Evolutionary conservation across 2,329 filamentous ascomycete genomes (phyloP), one percentile per base, ranked within the genome.

Genomic region (Penicillium sp.): DNA sequence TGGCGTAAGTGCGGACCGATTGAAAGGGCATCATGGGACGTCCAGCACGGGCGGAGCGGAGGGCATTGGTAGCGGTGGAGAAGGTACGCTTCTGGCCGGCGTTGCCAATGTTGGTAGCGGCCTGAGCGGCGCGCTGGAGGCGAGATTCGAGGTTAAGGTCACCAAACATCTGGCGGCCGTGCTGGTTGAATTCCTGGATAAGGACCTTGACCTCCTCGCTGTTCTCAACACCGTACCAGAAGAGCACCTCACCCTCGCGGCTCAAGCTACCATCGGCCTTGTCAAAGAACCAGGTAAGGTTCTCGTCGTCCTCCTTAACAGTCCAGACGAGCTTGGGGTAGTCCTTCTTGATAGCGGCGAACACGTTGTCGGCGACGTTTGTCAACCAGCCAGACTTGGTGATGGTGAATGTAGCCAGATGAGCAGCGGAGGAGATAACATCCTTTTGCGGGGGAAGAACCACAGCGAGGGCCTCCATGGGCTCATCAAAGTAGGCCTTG

Each of bases 261-360:
- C 90, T 92, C 71, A 97, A 86, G 78, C 92, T 97, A 60, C 95
- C 94, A 70, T 97, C 93, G 9, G 94, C 91, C 84, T 97, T 97
- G 79, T 97, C 93, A 69, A 96, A 96, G 84, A 98, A 97, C 95
- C 94, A 98, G 11, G 92, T 93, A 71, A 98, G 83, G 77, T 98
- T 97, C 85, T 98, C 94, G 71, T 98, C 93, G 69, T 96, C 91
- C 73, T 93, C 90, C 81, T 91, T 94, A 64, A 97, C 94, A n/a
- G 93, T 96, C 94, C 93, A 99, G 66, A 92, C 91, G 67, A 98
- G 85, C 80, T 90, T 92, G 59, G 93, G 89, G 77, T 93, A 91
- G 74, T 97, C 94, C 79, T 96, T 96, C 84, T 94, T 96, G 76
- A 98, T 91, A 65, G 91, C 90, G 66, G 90, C 88, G 77, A 98